Base-by-base conservation (phyloP, 352 stramenopile genomes). In the Achlya hypogyna region DNA sequence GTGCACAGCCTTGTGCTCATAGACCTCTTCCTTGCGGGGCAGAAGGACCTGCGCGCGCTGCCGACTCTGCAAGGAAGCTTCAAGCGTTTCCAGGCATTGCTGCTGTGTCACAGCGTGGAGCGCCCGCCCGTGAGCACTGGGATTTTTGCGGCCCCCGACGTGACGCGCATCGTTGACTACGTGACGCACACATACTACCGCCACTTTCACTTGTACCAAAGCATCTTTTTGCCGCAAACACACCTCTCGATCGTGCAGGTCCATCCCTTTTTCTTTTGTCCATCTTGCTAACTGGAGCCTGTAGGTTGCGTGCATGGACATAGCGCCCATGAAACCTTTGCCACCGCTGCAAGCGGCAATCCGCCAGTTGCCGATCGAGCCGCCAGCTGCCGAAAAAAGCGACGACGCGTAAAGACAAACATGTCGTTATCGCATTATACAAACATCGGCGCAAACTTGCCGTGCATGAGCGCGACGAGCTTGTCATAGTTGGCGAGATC, bases 401-500 rank as follows among this genome's bases (percentile, higher is more conserved):
- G 51, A 58, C 49, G 31, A 38, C 38, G 28, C 38, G 18, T 20
- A 20, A 32, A 29, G 22, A 65, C 49, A 53, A 63, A 64, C 32
- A 71, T 58, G 70, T 73, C 68, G 70, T 75, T 73, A 75, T 71
- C 73, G 4, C 14, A 18, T 73, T 87, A 91, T 53, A 80, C 74
- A 72, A 94, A 94, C 51, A 94, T 64, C 12, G 71, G 43, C 34
- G 79, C 78, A 70, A 81, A 89, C 70, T 94, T 93, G 71, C 66
- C 71, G 65, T 91, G 81, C 35, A 82, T 75, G 28, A 93, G 71
- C 67, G 88, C 68, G 60, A 94, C 81, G 53, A 93, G 77, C 71
- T 93, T 84, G 64, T 94, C 78, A 72, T 94, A 94, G 56, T 77
- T 88, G 53, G 84, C 80, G 51, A 94, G 70, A 47, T 93, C 86